Evolutionary conservation across 2,329 filamentous ascomycete genomes (phyloP).

Genomic region (Alternaria sp.): DNA sequence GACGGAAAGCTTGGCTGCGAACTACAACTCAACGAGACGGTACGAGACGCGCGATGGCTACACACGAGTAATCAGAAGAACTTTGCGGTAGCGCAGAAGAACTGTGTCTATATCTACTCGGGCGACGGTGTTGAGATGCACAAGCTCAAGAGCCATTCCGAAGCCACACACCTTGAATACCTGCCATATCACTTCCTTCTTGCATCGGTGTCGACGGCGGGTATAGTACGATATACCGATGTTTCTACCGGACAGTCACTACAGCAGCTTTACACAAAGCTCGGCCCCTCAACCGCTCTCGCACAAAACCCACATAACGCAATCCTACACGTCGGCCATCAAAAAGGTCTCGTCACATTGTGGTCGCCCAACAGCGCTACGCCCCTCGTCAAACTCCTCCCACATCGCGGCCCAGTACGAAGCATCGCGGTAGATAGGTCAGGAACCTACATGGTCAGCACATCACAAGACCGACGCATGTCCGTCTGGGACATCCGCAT

Average conservation of each 20-base stretch:
- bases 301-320: conserved; percentile 92
- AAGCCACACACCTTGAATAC: conserved; percentile 94
- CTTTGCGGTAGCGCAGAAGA: conserved; percentile 96
- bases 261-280: conserved; percentile 81
- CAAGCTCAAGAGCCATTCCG: conserved; percentile 86
- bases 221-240: conserved; percentile 89
- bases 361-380: conserved; percentile 94
- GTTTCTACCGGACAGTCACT: conserved; percentile 91
- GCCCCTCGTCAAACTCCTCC: conserved; percentile 88
- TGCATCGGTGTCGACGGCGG: conserved; percentile 83
- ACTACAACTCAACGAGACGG: conserved; percentile 86
- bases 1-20: conserved; percentile 91
- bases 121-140: conserved; percentile 89
- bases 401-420: conserved; percentile 87
- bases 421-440: conserved; percentile 85
- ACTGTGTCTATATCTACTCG: conserved; percentile 97
- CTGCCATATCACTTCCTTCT: conserved; percentile 95
- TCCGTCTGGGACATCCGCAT: conserved; percentile 95
- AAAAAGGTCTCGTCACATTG: conserved; percentile 91
- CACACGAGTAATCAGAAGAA: conserved; percentile 82
- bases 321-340: conserved; percentile 89
- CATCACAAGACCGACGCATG: conserved; percentile 89
- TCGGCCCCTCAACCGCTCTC: conserved; percentile 83
- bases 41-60: conserved; percentile 88
- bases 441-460: conserved; percentile 94